Percentiles rank a stretch among this genome's conserved stretches.
These are phyloP conservation scores for Kernera saxatilis DNA, from an alignment of 345 rosid genomes.

Conservation along the genomic window DNA sequence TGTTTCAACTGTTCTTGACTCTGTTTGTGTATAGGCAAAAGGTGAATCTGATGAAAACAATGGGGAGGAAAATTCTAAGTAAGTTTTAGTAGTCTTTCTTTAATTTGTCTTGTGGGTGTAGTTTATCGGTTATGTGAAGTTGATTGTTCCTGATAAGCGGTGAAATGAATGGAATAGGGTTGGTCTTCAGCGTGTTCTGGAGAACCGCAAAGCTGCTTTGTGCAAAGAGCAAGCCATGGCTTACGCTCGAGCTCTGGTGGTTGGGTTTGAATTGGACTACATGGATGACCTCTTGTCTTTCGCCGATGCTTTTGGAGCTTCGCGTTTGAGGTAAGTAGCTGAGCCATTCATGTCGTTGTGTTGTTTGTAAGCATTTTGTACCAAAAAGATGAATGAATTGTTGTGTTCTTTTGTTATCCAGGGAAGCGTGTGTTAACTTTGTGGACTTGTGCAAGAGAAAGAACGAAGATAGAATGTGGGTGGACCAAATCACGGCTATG, in stretches of 20 bases:
- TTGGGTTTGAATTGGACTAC: conserved; percentile 70
- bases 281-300: conserved; percentile 74
- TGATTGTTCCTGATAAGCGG: conserved; percentile 21
- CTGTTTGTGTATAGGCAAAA: conserved; percentile 32
- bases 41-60: conserved; percentile 41
- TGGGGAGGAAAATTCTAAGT: conserved; percentile 84
- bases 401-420: conserved; percentile 9
- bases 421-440: conserved; percentile 93
- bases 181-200: conserved; percentile 81
- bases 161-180: conserved; percentile 48
- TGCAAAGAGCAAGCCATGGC: conserved; percentile 99
- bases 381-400: background rate
- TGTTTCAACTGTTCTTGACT: background rate
- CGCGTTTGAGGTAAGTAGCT: conserved; percentile 66
- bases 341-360: background rate
- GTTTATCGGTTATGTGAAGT: conserved; percentile 4
- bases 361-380: background rate
- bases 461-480: conserved; percentile 93
- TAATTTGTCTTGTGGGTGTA: background rate
- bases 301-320: conserved; percentile 91
- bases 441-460: conserved; percentile 87
- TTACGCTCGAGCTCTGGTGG: conserved; percentile 87
- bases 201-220: conserved; percentile 70
- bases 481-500: conserved; percentile 91
- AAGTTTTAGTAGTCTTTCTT: conserved; percentile 14